Evolutionary conservation across 495 filamentous ascomycete species (phyloP).

Genomic region (Clohesyomyces aquaticus): DNA sequence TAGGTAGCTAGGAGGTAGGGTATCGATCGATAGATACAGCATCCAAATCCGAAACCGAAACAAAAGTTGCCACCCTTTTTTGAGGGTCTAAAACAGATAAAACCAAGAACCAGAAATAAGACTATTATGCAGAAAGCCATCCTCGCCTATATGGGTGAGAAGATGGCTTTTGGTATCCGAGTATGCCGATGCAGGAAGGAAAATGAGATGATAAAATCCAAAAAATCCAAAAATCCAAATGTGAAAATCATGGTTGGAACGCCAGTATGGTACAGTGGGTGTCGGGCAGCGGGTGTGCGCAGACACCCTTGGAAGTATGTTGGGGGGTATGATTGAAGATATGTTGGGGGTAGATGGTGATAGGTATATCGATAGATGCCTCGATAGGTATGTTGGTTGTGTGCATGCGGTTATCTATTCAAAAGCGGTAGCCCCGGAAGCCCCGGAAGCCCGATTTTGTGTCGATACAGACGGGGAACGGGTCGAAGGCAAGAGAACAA

Average conservation of each 20-base stretch:
- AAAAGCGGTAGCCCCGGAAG: too few relatives aligned
- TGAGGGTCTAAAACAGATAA: background rate
- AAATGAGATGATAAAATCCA: background rate
- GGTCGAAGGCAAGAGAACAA: slow-evolving; percentile 23
- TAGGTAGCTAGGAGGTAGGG: too few relatives aligned
- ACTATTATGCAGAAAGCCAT: background rate
- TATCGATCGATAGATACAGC: too few relatives aligned
- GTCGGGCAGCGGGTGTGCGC: background rate
- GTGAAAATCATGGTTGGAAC: background rate
- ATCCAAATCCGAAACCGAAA: background rate
- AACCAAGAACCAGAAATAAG: background rate
- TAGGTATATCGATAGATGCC: background rate
- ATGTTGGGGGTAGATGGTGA: background rate
- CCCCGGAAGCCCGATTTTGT: background rate
- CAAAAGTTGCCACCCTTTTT: background rate
- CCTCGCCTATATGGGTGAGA: background rate
- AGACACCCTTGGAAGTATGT: background rate
- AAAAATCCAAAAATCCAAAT: background rate
- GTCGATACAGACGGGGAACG: background rate
- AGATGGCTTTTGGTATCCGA: background rate
- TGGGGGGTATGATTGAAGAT: background rate
- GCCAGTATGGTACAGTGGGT: background rate
- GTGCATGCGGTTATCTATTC: background rate
- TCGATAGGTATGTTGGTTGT: background rate
- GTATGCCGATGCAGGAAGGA: background rate